phyloP scores from a whole-genome alignment of 2,329 filamentous ascomycete genomes.

The Verticillium klebahnii region DNA sequence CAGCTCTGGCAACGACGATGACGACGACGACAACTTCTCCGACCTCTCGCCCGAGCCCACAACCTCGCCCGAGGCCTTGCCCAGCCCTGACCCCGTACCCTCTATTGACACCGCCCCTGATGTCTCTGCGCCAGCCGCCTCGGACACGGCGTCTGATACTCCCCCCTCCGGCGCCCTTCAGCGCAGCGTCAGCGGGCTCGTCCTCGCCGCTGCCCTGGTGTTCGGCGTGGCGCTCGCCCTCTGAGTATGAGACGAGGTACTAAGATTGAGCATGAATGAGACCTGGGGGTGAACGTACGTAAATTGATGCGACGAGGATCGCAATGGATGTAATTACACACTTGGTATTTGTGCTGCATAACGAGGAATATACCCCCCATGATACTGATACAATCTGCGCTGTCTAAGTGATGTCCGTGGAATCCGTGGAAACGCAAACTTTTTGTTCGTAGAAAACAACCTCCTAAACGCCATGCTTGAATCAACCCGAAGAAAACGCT shows the following conservation, averaged over 20 bases:
- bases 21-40: not conserved
- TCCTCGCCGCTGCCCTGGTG: not conserved
- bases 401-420: not conserved
- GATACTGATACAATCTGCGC: not conserved
- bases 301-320: not conserved
- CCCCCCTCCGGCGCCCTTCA: not conserved
- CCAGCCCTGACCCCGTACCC: not conserved
- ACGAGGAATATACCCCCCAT: not conserved
- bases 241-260: not conserved
- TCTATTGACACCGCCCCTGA: not conserved
- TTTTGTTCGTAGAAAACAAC: not conserved
- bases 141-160: not conserved
- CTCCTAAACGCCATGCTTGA: not conserved
- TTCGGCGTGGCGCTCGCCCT: not conserved
- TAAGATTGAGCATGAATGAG: not conserved
- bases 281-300: not conserved
- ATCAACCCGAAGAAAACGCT: not conserved
- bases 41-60: not conserved
- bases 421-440: not conserved
- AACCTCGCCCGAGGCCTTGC: not conserved
- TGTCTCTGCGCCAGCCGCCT: not conserved
- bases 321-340: not conserved
- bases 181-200: not conserved
- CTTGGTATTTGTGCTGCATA: not conserved
- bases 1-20: slow-evolving; percentile 5